phyloP scores from a whole-genome alignment of 768 basidiomycete genomes.

The Dendrothele bispora region DNA sequence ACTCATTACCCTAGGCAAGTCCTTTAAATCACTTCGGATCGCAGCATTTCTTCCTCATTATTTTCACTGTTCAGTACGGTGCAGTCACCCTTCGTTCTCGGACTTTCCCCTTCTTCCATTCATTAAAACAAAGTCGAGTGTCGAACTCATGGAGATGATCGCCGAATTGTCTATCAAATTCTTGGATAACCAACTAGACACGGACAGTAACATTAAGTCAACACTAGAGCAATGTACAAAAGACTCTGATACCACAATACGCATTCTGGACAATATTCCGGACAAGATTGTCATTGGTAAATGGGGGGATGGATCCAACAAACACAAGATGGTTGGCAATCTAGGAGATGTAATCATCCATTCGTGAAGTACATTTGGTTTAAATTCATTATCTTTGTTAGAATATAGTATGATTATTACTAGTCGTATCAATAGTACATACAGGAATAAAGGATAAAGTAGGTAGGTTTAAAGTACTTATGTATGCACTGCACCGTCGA shows the following conservation, averaged over 20 bases:
- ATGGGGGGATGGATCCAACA: slow-evolving; percentile 45
- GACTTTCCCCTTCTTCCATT: slow-evolving; percentile 48
- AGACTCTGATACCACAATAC: slow-evolving; percentile 16
- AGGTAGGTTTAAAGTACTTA: too few species aligned
- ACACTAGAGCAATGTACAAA: slow-evolving; percentile 31
- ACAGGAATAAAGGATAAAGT: too few species aligned
- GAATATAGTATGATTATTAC: too few species aligned
- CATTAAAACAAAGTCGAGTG: slow-evolving; percentile 30
- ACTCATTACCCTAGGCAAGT: slow-evolving; percentile 50
- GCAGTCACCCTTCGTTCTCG: slow-evolving; percentile 48
- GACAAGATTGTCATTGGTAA: slow-evolving; percentile 39
- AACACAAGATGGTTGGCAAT: slow-evolving; percentile 40
- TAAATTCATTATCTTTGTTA: too few species aligned
- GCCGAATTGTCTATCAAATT: slow-evolving; percentile 40
- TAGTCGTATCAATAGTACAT: too few species aligned
- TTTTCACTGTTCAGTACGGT: not conserved
- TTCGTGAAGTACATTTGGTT: slow-evolving; percentile 22
- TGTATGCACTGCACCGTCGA: too few species aligned
- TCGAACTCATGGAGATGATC: slow-evolving; percentile 34
- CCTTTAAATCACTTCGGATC: too few species aligned
- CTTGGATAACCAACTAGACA: slow-evolving; percentile 28
- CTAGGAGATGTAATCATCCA: slow-evolving; percentile 45
- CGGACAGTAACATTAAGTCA: too few species aligned
- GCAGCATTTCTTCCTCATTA: too few species aligned
- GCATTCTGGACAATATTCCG: slow-evolving; percentile 32